Percentiles rank a stretch among this genome's conserved stretches.
These are phyloP conservation scores for Coemansia sp. DNA, from an alignment of 192 early-diverging fungal species.

Conservation along the genomic window DNA sequence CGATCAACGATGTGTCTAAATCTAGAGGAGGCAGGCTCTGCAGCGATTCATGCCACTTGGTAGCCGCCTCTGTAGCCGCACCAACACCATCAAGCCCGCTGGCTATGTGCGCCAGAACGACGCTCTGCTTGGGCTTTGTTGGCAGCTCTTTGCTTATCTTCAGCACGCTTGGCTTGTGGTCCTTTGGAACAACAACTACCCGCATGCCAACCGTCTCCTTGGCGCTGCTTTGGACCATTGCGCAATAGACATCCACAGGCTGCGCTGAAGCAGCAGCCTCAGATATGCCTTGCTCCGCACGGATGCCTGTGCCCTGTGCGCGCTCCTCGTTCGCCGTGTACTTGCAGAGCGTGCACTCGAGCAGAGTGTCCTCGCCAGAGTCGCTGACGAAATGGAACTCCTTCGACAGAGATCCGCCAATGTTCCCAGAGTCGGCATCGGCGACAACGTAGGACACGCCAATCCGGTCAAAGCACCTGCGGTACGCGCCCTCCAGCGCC, in stretches of 20 bases:
- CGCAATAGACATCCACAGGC: slow-evolving; percentile 2
- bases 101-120: slow-evolving; percentile 4
- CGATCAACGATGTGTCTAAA: background rate
- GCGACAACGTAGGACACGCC: slow-evolving; percentile 82
- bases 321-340: slow-evolving; percentile 87
- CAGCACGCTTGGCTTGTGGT: slow-evolving; percentile 26
- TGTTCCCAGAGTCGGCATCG: slow-evolving; percentile 89
- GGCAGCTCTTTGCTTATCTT: slow-evolving; percentile 35
- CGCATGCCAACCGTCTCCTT: background rate
- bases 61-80: background rate
- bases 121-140: slow-evolving; percentile 9
- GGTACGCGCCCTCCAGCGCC: slow-evolving; percentile 72
- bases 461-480: slow-evolving; percentile 70
- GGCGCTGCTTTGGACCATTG: slow-evolving; percentile 1
- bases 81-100: background rate
- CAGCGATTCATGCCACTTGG: slow-evolving; percentile 1
- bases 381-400: slow-evolving; percentile 82
- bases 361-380: slow-evolving; percentile 81
- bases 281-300: background rate
- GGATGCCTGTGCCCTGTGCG: slow-evolving; percentile 38
- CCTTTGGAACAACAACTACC: slow-evolving; percentile 16
- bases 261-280: background rate
- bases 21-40: background rate
- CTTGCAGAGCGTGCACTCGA: slow-evolving; percentile 69
- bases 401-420: slow-evolving; percentile 85